Evolutionary conservation across 192 early-diverging fungal genomes (phyloP), one percentile per base, ranked within the genome.

Genomic region (Gonapodya prolifera): DNA sequence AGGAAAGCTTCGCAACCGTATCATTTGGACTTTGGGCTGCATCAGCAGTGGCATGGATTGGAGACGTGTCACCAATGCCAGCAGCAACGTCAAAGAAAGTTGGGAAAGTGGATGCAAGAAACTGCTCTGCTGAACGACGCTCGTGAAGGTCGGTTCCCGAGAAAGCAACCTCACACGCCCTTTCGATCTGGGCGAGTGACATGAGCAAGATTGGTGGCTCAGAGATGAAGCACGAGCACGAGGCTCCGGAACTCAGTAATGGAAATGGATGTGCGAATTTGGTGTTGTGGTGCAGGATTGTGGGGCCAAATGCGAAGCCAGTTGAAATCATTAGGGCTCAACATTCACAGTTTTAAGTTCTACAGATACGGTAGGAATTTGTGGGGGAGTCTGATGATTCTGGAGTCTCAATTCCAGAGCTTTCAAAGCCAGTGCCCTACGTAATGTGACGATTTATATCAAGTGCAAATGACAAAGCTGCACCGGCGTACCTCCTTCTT

Each of bases 361-460:
- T 61, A 61, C 45, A 61, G 8, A 61, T 23, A 29, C 8, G 2
- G 71, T 18, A 32, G 16, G 71, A 73, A 13, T 18, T 30, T 30
- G 71, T 32, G 71, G 28, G 8, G 13, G 16, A 73, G 18, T 32
- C 31, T 30, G 78, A 2, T 34, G 34, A 69, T 78, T 34, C 34
- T 80, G 34, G 32, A 92, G 78, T 71, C 87, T 82, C 84, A 86
- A 85, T 77, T 92, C 88, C 70, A 91, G 79, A 36, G 89, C 89
- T 80, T 87, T 85, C 33, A 91, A 81, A 31, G 91, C 91, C 77
- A 91, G 75, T 2, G 91, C 87, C 77, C 90, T 91, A 79, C 35
- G 23, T 31, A 29, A 0, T 29, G 1, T 1, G 35, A 18, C 2
- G 32, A 17, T 73, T 70, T 34, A 18, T 31, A 13, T 18, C 34